phyloP scores from a whole-genome alignment of 176 grass and related monocot species.

The Rhipidocladum racemiflorum region DNA sequence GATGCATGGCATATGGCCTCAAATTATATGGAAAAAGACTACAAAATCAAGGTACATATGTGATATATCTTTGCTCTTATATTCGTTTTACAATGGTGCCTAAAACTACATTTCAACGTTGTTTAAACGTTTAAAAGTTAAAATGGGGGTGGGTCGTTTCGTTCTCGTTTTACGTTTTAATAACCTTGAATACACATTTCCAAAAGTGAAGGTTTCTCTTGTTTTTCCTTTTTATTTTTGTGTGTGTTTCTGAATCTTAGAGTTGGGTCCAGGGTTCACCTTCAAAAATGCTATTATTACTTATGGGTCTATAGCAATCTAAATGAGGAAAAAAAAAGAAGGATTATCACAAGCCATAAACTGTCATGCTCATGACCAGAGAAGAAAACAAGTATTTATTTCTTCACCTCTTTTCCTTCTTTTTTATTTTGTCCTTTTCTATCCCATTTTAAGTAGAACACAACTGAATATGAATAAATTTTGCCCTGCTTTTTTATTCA shows the following conservation, averaged over 20 bases:
- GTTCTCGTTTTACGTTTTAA: too few relatives aligned
- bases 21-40: too few relatives aligned
- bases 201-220: neutral
- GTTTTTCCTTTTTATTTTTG: neutral
- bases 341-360: neutral
- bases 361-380: neutral
- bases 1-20: too few relatives aligned
- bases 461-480: conserved; percentile 1
- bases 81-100: too few relatives aligned
- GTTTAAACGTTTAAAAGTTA: too few relatives aligned
- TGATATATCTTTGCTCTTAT: too few relatives aligned
- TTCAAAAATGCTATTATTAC: neutral
- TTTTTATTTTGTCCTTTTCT: neutral
- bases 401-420: neutral
- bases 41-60: too few relatives aligned
- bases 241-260: neutral
- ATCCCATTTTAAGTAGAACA: neutral
- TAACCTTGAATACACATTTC: neutral
- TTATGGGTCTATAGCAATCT: neutral
- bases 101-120: too few relatives aligned
- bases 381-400: conserved; percentile 1
- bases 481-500: neutral
- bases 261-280: neutral
- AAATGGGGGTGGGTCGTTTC: too few relatives aligned
- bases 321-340: neutral